phyloP scores from a whole-genome alignment of 352 stramenopile genomes.

The Aphanomyces stellatus region DNA sequence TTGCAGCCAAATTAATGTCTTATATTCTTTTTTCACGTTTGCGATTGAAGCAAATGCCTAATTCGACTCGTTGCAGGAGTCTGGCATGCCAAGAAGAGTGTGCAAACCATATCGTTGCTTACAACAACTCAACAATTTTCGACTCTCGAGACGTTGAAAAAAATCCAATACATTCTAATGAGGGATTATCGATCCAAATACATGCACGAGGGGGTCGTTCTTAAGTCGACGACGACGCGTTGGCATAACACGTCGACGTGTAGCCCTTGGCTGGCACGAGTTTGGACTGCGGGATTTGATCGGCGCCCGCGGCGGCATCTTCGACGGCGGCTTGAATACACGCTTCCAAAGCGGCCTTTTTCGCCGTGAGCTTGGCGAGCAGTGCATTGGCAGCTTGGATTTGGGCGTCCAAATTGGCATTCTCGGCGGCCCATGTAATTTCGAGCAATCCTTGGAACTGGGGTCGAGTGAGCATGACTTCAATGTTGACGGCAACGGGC shows the following conservation, averaged over 20 bases:
- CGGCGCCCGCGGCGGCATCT: background rate
- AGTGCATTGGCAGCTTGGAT: background rate
- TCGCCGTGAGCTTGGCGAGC: background rate
- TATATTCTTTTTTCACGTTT: too few species aligned
- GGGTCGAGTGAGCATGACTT: background rate
- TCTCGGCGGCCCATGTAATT: background rate
- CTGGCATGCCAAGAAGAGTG: too few species aligned
- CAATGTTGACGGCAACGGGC: background rate
- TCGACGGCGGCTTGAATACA: background rate
- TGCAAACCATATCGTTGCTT: too few species aligned
- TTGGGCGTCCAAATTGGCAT: background rate
- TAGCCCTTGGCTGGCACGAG: background rate
- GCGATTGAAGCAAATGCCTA: too few species aligned
- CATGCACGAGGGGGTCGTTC: too few species aligned
- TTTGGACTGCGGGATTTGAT: background rate
- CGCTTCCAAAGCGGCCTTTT: background rate
- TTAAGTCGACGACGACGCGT: background rate
- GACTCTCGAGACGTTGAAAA: too few species aligned
- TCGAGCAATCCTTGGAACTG: background rate
- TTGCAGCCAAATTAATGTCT: too few species aligned
- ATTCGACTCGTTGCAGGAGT: too few species aligned
- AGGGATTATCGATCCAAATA: too few species aligned
- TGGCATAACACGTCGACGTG: background rate
- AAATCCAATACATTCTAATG: too few species aligned
- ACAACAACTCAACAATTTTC: too few species aligned